Base-by-base conservation (phyloP, 805 yeast genomes). In the Pichia manshurica region DNA sequence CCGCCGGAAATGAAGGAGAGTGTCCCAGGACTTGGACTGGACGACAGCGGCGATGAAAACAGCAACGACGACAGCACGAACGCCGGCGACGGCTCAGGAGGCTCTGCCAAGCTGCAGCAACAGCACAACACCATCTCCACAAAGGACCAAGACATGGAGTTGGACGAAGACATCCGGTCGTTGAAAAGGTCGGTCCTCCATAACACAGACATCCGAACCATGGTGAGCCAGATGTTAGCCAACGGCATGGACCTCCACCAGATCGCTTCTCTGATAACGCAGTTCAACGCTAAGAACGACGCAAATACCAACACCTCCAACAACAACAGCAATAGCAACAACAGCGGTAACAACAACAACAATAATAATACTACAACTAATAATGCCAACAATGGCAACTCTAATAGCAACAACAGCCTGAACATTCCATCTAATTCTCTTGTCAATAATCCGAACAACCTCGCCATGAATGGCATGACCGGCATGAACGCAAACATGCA, bases 1-100 rank as follows among this genome's bases (percentile, higher is more conserved):
- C 87, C 87, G 3, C 67, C 64, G 28, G 81, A 74, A 51, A 70
- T 75, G 69, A 36, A 28, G 31, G 35, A 40, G 12, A 29, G 20
- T 19, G 36, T 19, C 5, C 12, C 10, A n/a, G 35, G 35, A 9
- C 20, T 23, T 15, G 43, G 25, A 17, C 12, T 40, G 15, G 43
- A 29, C n/a, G 15, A 28, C 9, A 5, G 5, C 9, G n/a, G 25
- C 29, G 35, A 43, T 22, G n/a, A n/a, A n/a, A n/a, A n/a, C n/a
- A n/a, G n/a, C n/a, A n/a, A n/a, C n/a, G n/a, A n/a, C n/a, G n/a
- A n/a, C n/a, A n/a, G n/a, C n/a, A n/a, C n/a, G n/a, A n/a, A n/a
- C n/a, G n/a, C n/a, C n/a, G n/a, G n/a, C n/a, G n/a, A n/a, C n/a
- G n/a, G n/a, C n/a, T n/a, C n/a, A n/a, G n/a, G n/a, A n/a, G n/a